Conservation (phyloP, 75 land plant species). For the Azolla pinnata region DNA sequence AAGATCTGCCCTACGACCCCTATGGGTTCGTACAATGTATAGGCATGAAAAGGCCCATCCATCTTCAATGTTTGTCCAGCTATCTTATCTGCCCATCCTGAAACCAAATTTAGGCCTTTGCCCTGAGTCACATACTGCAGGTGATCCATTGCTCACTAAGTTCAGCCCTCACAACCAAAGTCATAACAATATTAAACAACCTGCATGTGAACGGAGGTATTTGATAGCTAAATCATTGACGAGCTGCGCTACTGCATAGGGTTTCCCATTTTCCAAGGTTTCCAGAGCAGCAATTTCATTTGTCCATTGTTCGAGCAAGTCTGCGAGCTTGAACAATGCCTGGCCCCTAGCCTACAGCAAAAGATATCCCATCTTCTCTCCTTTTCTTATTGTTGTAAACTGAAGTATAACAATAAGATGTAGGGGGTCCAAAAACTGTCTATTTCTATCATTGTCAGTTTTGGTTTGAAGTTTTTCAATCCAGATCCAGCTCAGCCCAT, state of each 20-base stretch:
- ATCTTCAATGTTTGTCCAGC: slow-evolving; percentile 64
- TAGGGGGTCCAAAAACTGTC: neutral
- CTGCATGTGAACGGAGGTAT: slow-evolving; percentile 4
- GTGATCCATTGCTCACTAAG: neutral
- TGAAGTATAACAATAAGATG: neutral
- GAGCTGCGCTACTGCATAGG: slow-evolving; percentile 21
- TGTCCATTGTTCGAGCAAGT: slow-evolving; percentile 66
- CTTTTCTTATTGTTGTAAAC: neutral
- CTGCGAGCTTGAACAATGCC: slow-evolving; percentile 47
- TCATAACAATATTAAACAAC: neutral
- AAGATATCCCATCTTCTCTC: neutral
- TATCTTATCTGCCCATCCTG: slow-evolving; percentile 99
- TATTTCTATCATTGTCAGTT: neutral
- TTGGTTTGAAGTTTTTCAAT: neutral
- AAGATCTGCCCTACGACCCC: slow-evolving; percentile 93
- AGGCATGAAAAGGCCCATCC: slow-evolving; percentile 59
- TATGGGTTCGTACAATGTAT: slow-evolving; percentile 74
- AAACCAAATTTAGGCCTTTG: no score
- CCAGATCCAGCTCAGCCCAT: no score
- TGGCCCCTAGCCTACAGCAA: slow-evolving; percentile 10
- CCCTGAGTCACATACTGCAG: neutral
- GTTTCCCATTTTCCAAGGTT: slow-evolving; percentile 83
- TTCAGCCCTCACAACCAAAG: neutral
- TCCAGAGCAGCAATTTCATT: slow-evolving; percentile 78
- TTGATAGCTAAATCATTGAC: neutral